Conservation (phyloP, 2,329 filamentous ascomycete species). For the Monosporascus sp. region DNA sequence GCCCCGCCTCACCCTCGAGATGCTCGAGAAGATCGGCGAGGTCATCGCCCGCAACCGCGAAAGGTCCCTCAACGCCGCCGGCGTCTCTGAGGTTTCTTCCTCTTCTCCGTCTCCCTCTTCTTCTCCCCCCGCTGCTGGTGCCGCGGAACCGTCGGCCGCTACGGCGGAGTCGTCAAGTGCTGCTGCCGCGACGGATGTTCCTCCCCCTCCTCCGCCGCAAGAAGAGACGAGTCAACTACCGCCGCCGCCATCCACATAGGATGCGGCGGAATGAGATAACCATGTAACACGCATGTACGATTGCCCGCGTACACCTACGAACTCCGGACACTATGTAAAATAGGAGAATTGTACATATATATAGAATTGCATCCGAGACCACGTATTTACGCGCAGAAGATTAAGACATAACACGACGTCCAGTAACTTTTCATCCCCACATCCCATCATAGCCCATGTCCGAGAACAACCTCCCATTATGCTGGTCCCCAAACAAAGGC, state of each 20-base stretch:
- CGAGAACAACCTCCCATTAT: too few relatives aligned
- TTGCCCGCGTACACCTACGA: too few relatives aligned
- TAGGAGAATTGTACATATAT: constrained; percentile 2
- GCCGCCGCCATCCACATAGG: constrained; percentile 14
- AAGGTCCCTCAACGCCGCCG: constrained; percentile 33
- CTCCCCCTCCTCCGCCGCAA: constrained; percentile 1
- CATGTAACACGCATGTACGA: too few relatives aligned
- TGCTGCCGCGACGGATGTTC: background rate
- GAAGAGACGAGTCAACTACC: constrained; percentile 8
- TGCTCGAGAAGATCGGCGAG: constrained; percentile 59
- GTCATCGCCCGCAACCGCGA: constrained; percentile 53
- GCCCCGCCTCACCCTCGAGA: constrained; percentile 51
- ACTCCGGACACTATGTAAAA: constrained; percentile 3
- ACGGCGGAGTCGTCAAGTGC: background rate
- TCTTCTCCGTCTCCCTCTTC: constrained; percentile 5
- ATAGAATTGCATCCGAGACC: background rate
- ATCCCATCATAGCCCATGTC: too few relatives aligned
- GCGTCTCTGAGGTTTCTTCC: constrained; percentile 32
- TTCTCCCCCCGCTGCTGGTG: background rate
- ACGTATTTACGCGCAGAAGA: too few relatives aligned
- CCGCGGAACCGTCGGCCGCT: background rate
- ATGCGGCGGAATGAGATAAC: background rate
- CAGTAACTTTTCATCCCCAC: too few relatives aligned
- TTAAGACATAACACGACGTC: too few relatives aligned
- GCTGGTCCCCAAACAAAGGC: too few relatives aligned